Evolutionary conservation across 176 grass and related monocot genomes (phyloP).

Genomic region (Calamus simplicifolius): DNA sequence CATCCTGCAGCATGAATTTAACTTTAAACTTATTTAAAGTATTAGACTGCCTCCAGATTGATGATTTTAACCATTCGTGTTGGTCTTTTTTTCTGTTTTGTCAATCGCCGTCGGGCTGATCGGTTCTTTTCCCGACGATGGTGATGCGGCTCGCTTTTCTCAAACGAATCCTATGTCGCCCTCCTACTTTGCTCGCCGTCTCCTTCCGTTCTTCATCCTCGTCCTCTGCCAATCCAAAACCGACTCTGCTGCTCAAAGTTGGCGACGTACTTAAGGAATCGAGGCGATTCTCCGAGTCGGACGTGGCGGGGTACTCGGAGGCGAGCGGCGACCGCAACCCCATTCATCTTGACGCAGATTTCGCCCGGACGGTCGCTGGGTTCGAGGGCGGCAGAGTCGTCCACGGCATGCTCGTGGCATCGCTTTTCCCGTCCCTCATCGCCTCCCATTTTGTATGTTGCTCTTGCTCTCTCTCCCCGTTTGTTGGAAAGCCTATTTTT

Average conservation of each 20-base stretch:
- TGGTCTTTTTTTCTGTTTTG: too few species aligned
- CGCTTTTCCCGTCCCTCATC: constrained; percentile 60
- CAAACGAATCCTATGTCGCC: too few species aligned
- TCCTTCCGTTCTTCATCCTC: neutral
- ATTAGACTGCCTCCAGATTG: too few species aligned
- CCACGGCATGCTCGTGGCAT: constrained; percentile 71
- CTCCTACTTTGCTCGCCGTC: too few species aligned
- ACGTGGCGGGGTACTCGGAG: constrained; percentile 38
- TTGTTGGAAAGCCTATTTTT: too few species aligned
- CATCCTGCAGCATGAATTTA: too few species aligned
- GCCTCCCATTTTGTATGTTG: constrained; percentile 44
- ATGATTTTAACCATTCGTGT: too few species aligned
- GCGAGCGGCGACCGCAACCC: constrained; percentile 66
- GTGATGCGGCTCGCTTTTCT: too few species aligned
- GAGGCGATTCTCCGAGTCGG: constrained; percentile 44
- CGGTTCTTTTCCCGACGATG: too few species aligned
- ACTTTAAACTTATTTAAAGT: too few species aligned
- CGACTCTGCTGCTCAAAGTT: constrained; percentile 18
- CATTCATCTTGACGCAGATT: constrained; percentile 40
- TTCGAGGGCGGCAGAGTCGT: constrained; percentile 57
- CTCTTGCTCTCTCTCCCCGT: too few species aligned
- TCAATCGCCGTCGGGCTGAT: too few species aligned
- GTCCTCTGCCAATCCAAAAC: neutral
- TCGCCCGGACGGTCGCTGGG: constrained; percentile 21
- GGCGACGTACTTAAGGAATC: constrained; percentile 27